Base-by-base conservation (phyloP, 257 asterid species). In the Verbena officinalis region DNA sequence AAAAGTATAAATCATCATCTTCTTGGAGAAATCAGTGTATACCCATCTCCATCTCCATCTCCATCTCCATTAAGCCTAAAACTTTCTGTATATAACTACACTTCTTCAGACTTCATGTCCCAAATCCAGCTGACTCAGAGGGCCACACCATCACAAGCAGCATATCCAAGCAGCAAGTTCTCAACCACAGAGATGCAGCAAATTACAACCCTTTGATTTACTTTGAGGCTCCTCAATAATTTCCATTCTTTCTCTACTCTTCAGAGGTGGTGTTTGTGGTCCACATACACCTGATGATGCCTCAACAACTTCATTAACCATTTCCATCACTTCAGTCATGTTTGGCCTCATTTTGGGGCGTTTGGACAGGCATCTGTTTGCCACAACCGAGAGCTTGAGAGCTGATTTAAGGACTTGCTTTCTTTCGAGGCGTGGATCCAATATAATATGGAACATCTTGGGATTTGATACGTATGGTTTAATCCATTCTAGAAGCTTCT, bases 401-500 rank as follows among this genome's bases (percentile, higher is more conserved):
- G 95, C 92, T 7, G 97, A 90, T 66, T 68, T 82, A 9, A 72
- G 42, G 43, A 72, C 23, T 16, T 65, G 76, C 76, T 70, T 80
- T 56, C 62, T 59, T 22, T 85, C 90, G 24, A 85, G 96, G 80
- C 92, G 80, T 11, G 86, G 90, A 65, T 87, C 97, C 55, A 87
- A 12, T 81, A 87, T 80, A 8, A 62, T 81, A 31, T 82, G 83
- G 63, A 90, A 87, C 83, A 82, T 87, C 64, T 75, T 84, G 11
- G 81, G 70, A 22, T 87, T 85, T 1, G 92, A 77, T 67, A 85
- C 40, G 78, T 79, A 73, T 11, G 92, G 95, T 44, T 78, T 85
- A 56, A 90, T 82, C 96, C 97, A 90, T 57, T 82, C 95, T 20
- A 90, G 56, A 17, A 87, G 92, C 66, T 87, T 90, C 67, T 90